Evolutionary conservation across 176 grass and related monocot genomes (phyloP), one percentile per base, ranked within the genome.

Genomic region (Raddia distichophylla): DNA sequence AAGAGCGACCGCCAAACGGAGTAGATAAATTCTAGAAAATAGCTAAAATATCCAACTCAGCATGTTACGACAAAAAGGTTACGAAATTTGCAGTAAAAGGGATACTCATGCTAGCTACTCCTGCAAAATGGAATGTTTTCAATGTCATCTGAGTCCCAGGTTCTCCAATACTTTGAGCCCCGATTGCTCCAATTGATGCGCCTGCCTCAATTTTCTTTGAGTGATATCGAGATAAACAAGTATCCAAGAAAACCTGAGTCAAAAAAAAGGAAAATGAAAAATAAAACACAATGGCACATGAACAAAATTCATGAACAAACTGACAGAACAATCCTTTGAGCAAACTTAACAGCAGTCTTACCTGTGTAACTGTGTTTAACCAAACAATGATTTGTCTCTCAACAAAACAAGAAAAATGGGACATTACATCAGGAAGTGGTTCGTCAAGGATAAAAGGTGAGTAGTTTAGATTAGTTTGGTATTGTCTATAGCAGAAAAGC

Each of bases 91-190:
- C 54, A 53, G 71, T 76, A 81, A 81, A 75, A 78, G 89, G 86
- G 92, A 94, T 94, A 94, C 92, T 98, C 95, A 98, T 98, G 83
- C 92, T 97, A 77, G 95, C 95, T 83, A 98, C 95, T 89, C 95
- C 95, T 68, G 95, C 95, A 94, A 98, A 98, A 69, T 98, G 95
- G 67, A 98, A 98, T 47, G 95, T 98, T 86, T 98, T 98, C 53
- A 98, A 61, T 48, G 95, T 98, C 95, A 98, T 98, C 69, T 98
- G 95, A 44, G 95, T 98, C 69, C 95, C 95, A 60, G 95, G 95
- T 65, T 98, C 95, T 65, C 95, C 95, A 71, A 98, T 98, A 92
- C 95, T 98, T 81, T 98, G 95, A 70, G 95, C 95, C 42, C 95
- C 95, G 22, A 94, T 98, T 87, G 95, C 95, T 57, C 95, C 95